Base-by-base conservation (phyloP, 139 green algal genomes). In the Chlorella sp. region DNA sequence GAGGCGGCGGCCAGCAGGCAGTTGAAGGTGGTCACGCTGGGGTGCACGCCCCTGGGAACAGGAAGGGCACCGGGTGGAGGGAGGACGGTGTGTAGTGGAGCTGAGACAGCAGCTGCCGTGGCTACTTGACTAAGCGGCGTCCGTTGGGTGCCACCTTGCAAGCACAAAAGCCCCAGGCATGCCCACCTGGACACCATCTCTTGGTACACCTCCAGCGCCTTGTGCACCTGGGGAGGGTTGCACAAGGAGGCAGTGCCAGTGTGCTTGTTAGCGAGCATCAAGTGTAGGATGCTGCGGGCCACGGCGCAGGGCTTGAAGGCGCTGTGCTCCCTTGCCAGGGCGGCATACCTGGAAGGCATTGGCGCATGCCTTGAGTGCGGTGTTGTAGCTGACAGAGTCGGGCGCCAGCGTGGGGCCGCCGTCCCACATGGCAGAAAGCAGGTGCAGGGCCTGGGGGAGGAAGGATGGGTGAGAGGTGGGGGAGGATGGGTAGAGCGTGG, bases 311-410 rank as follows among this genome's bases (percentile, higher is more conserved):
- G n/a, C n/a, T n/a, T n/a, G n/a, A n/a, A n/a, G n/a, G n/a, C n/a
- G n/a, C n/a, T n/a, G n/a, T n/a, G n/a, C n/a, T n/a, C n/a, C n/a
- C n/a, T n/a, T n/a, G n/a, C n/a, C n/a, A n/a, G n/a, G n/a, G n/a
- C n/a, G n/a, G n/a, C n/a, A n/a, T n/a, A 96, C 75, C 82, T 96
- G 93, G 47, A 85, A 79, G 5, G 93, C 94, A 73, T 95, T 96
- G 73, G 93, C 89, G 83, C 89, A 95, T 12, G 95, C 95, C 85
- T 98, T 98, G 79, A 98, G 93, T 26, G 92, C 93, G 5, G 95
- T 96, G 91, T 97, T 98, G 91, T 95, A 98, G 68, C 83, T 92
- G 16, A 97, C 94, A 4, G 93, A 93, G 85, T 98, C 95, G 4
- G 94, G 95, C 28, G 74, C 84, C 84, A 98, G 86, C 84, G 94